These are phyloP conservation scores for barrel medic (Medicago truncatula) DNA, from an alignment of 306 rosid species.

Conservation along the genomic window MtrunA17r5.0-ANR NC_053049.1:8573001-8573500, in stretches of 20 bases:
- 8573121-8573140: conserved; percentile 17
- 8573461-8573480: not conserved
- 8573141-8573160: conserved; percentile 18
- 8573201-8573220: conserved; percentile 35
- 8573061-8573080: conserved; percentile 34
- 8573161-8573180: conserved; percentile 9
- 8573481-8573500: not conserved
- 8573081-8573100: conserved; percentile 29
- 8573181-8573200: conserved; percentile 12
- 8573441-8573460: conserved; percentile 23
- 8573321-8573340: not conserved
- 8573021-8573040: conserved; percentile 31
- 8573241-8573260: conserved; percentile 33
- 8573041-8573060: conserved; percentile 36
- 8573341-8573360: no score
- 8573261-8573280: conserved; percentile 25
- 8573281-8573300: not conserved
- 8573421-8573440: no score
- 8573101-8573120: conserved; percentile 22
- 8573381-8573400: no score
- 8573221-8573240: conserved; percentile 38
- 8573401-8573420: no score
- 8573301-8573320: not conserved
- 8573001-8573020: conserved; percentile 23
- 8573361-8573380: no score